These are phyloP conservation scores for Patellifolia procumbens DNA, from an alignment of 179 eudicot genomes.

Conservation along the genomic window DNA sequence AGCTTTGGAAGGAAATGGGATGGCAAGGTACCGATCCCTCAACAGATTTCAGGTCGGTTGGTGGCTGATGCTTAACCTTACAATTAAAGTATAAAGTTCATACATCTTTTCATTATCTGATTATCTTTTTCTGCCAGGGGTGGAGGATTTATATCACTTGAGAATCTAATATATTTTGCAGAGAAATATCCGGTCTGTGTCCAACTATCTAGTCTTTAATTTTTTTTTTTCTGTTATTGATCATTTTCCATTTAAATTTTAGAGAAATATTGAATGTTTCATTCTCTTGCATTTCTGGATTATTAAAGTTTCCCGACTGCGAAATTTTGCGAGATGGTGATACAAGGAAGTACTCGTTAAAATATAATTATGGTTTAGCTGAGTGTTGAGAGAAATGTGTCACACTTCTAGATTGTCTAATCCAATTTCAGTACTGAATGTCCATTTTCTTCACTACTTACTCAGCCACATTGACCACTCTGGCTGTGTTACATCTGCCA, in stretches of 20 bases:
- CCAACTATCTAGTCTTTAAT: conserved; percentile 9
- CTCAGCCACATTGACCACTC: background rate
- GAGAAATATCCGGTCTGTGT: conserved; percentile 77
- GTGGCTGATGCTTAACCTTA: background rate
- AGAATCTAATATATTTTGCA: conserved; percentile 93
- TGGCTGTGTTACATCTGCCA: background rate
- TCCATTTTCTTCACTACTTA: background rate
- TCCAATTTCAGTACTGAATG: background rate
- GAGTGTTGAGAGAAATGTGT: background rate
- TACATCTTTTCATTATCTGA: conserved; percentile 12
- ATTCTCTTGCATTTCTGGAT: background rate
- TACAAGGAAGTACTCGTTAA: background rate
- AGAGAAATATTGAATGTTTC: background rate
- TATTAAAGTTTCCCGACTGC: background rate
- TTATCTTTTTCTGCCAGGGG: conserved; percentile 58
- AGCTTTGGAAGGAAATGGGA: conserved; percentile 99
- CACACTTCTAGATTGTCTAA: background rate
- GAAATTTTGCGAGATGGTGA: background rate
- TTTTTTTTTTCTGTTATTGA: conserved; percentile 9
- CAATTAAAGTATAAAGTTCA: background rate
- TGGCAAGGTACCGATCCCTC: conserved; percentile 99
- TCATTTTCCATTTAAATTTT: background rate
- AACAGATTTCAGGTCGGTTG: conserved; percentile 89
- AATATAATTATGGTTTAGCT: background rate
- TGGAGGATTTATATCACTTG: conserved; percentile 93